A percentile compares a stretch with the other conserved stretches of the same genome.
Evolutionary conservation across 768 basidiomycete genomes (phyloP).

Genomic region (Podaxis sp.): DNA sequence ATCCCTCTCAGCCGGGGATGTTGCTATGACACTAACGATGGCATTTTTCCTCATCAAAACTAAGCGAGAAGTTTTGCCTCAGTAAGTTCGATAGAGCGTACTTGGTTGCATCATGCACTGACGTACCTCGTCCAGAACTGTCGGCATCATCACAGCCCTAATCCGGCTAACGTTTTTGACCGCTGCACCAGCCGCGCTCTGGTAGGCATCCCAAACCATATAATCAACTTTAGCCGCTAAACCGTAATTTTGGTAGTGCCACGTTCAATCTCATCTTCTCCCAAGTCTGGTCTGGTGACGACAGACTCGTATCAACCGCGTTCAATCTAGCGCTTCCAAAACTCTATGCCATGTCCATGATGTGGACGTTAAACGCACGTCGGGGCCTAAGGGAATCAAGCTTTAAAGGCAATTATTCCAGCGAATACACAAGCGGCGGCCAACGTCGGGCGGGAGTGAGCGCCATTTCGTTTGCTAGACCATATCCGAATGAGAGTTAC

Average conservation of each 20-base stretch:
- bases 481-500: not conserved
- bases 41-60: conserved; percentile 28
- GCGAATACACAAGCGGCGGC: not conserved
- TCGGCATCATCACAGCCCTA: conserved; percentile 27
- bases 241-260: conserved; percentile 20
- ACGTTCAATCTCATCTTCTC: conserved; percentile 34
- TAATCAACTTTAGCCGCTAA: not conserved
- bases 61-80: conserved; percentile 27
- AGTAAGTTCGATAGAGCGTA: conserved; percentile 16
- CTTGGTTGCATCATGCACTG: not conserved
- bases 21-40: conserved; percentile 24
- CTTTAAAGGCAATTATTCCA: conserved; percentile 15
- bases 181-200: conserved; percentile 31
- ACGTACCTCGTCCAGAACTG: conserved; percentile 18
- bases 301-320: conserved; percentile 24
- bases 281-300: conserved; percentile 23
- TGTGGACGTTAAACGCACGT: conserved; percentile 35
- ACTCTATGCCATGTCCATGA: conserved; percentile 34
- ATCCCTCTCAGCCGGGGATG: conserved; percentile 25
- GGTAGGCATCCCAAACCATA: conserved; percentile 19
- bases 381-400: conserved; percentile 20
- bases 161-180: conserved; percentile 30
- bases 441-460: conserved; percentile 11
- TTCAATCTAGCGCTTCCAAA: conserved; percentile 32
- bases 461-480: not conserved